phyloP scores from a whole-genome alignment of 202 grass and related monocot genomes.

The Carex arenaria region DNA sequence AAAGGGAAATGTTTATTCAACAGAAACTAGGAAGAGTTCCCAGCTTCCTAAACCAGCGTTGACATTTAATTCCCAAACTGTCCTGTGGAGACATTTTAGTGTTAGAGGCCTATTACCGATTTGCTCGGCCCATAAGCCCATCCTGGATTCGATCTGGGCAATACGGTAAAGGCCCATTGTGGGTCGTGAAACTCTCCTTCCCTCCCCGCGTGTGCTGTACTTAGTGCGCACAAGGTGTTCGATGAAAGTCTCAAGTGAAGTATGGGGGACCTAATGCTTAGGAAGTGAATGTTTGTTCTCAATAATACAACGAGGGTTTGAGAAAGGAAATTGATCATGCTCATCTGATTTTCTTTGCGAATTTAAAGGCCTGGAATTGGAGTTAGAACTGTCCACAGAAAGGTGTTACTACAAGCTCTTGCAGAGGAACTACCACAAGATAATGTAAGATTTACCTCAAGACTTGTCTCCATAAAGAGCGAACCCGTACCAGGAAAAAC shows the following conservation, averaged over 20 bases:
- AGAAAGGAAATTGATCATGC: background rate
- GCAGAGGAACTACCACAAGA: conserved; percentile 23
- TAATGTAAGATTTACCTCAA: conserved; percentile 27
- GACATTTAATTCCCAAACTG: too few relatives aligned
- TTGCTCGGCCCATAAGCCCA: background rate
- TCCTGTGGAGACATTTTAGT: too few relatives aligned
- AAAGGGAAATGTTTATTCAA: background rate
- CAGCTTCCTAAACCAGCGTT: too few relatives aligned
- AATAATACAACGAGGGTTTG: background rate
- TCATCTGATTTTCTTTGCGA: conserved; percentile 4
- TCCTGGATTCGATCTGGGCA: too few relatives aligned
- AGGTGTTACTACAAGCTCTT: conserved; percentile 11
- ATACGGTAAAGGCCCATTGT: background rate
- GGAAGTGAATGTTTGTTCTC: background rate
- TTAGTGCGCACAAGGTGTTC: background rate
- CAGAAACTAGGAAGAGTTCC: too few relatives aligned
- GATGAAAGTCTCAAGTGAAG: background rate
- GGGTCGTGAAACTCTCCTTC: background rate
- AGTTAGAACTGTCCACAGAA: conserved; percentile 28
- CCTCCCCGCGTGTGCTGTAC: background rate
- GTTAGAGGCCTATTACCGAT: background rate
- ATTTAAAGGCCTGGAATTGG: conserved; percentile 20
- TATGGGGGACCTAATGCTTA: background rate
- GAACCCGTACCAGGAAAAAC: background rate
- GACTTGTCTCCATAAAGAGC: conserved; percentile 11